Evolutionary conservation across 805 yeast species (phyloP).

Genomic region (Saturnispora saitoi): DNA sequence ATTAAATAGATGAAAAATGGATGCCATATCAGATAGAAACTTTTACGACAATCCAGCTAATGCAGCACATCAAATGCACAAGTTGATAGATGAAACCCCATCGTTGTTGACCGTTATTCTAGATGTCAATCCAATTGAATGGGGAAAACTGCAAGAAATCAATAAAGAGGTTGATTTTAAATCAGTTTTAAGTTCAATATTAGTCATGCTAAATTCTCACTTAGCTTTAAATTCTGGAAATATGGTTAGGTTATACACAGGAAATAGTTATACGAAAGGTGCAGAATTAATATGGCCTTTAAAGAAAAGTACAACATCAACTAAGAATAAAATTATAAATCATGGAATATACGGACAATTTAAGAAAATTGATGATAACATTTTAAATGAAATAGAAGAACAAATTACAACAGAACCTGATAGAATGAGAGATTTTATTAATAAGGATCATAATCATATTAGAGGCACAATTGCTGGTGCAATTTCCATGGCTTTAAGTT

Average conservation of each 20-base stretch:
- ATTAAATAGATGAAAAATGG: slow-evolving; percentile 35
- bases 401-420: slow-evolving; percentile 32
- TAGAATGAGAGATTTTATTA: slow-evolving; percentile 16
- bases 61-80: slow-evolving; percentile 15
- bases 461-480: slow-evolving; percentile 65
- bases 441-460: slow-evolving; percentile 26
- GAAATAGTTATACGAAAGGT: slow-evolving; percentile 50
- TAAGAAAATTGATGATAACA: slow-evolving; percentile 64
- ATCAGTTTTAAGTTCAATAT: slow-evolving; percentile 53
- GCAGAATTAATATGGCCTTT: slow-evolving; percentile 65
- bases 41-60: slow-evolving; percentile 27
- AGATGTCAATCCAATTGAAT: slow-evolving; percentile 68
- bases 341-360: slow-evolving; percentile 80
- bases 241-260: slow-evolving; percentile 71
- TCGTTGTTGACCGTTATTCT: slow-evolving; percentile 70
- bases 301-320: slow-evolving; percentile 8
- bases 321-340: slow-evolving; percentile 29
- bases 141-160: slow-evolving; percentile 37
- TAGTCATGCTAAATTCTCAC: slow-evolving; percentile 82
- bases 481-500: slow-evolving; percentile 70
- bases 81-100: slow-evolving; percentile 55
- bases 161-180: slow-evolving; percentile 38
- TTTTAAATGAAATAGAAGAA: slow-evolving; percentile 48
- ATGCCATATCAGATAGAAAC: slow-evolving; percentile 55
- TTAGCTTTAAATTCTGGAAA: slow-evolving; percentile 77